Percentiles rank a stretch among this genome's conserved stretches.
phyloP scores from a whole-genome alignment of 73 alveolate species.

The Urostyla sp. region DNA sequence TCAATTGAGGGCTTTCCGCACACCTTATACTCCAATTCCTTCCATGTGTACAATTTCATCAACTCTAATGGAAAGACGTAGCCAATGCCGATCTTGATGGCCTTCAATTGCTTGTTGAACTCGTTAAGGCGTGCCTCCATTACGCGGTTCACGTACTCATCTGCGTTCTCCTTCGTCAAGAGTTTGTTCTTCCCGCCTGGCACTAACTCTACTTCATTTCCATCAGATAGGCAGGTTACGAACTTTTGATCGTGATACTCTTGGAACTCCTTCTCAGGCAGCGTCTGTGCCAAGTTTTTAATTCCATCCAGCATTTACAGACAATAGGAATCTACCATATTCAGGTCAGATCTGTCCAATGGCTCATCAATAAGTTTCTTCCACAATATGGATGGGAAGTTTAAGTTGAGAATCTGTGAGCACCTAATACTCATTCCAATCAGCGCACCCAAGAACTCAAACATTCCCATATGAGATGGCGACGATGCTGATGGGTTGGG shows the following conservation, averaged over 20 bases:
- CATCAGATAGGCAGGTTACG: constrained; percentile 78
- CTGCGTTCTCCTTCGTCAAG: constrained; percentile 71
- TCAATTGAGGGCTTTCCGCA: constrained; percentile 91
- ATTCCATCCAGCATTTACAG: constrained; percentile 55
- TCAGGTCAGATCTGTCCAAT: constrained; percentile 78
- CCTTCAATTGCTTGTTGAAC: constrained; percentile 77
- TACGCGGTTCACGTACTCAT: constrained; percentile 71
- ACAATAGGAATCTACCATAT: constrained; percentile 55
- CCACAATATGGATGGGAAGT: constrained; percentile 86
- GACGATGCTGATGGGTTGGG: constrained; percentile 74
- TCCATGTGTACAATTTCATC: constrained; percentile 74
- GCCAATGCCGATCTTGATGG: constrained; percentile 80
- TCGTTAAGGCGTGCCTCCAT: constrained; percentile 79
- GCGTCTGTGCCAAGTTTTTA: constrained; percentile 42
- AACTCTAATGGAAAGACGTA: constrained; percentile 76
- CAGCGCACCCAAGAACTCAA: constrained; percentile 75
- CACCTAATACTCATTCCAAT: constrained; percentile 85
- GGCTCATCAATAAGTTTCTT: constrained; percentile 78
- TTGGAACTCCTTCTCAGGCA: constrained; percentile 71
- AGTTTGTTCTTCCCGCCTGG: constrained; percentile 79
- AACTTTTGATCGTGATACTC: constrained; percentile 76
- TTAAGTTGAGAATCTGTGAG: constrained; percentile 76
- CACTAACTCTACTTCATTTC: constrained; percentile 76
- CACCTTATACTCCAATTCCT: constrained; percentile 87
- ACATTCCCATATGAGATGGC: constrained; percentile 77